Evolutionary conservation across 768 basidiomycete genomes (phyloP).

Genomic region (Tricholomella constricta): DNA sequence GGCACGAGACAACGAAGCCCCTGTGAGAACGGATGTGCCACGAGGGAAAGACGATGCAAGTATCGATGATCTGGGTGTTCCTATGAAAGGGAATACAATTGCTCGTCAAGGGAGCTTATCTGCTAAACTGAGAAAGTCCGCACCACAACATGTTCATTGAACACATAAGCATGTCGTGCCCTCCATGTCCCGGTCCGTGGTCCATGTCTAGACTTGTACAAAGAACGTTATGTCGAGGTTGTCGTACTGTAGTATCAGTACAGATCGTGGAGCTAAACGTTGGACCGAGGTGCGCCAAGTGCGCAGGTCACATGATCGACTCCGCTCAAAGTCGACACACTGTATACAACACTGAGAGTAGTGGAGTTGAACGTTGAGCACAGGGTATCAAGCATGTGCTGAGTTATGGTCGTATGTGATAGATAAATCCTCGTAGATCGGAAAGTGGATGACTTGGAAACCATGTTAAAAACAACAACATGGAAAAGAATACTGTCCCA

Average conservation of each 20-base stretch:
- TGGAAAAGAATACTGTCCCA: slow-evolving; percentile 3
- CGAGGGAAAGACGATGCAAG: slow-evolving; percentile 76
- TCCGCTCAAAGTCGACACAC: too few species aligned
- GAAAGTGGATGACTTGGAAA: too few species aligned
- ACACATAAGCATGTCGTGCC: slow-evolving; percentile 60
- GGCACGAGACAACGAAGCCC: slow-evolving; percentile 64
- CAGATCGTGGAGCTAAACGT: too few species aligned
- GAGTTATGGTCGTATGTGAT: too few species aligned
- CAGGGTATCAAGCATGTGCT: too few species aligned
- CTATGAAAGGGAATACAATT: slow-evolving; percentile 29
- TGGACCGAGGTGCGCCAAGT: too few species aligned
- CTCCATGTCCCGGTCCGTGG: slow-evolving; percentile 43
- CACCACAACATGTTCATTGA: slow-evolving; percentile 85
- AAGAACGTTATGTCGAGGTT: too few species aligned
- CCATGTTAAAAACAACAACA: too few species aligned
- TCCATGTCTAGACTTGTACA: slow-evolving; percentile 41
- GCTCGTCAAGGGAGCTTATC: neutral
- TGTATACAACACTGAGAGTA: too few species aligned
- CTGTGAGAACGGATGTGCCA: slow-evolving; percentile 71
- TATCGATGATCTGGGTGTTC: slow-evolving; percentile 80
- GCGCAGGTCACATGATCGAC: neutral
- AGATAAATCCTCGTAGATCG: too few species aligned
- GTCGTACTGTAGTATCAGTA: too few species aligned
- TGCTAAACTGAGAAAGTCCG: slow-evolving; percentile 3
- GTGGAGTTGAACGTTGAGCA: too few species aligned